These are phyloP conservation scores for Lagenidium giganteum DNA, from an alignment of 352 stramenopile genomes.

Conservation along the genomic window DNA sequence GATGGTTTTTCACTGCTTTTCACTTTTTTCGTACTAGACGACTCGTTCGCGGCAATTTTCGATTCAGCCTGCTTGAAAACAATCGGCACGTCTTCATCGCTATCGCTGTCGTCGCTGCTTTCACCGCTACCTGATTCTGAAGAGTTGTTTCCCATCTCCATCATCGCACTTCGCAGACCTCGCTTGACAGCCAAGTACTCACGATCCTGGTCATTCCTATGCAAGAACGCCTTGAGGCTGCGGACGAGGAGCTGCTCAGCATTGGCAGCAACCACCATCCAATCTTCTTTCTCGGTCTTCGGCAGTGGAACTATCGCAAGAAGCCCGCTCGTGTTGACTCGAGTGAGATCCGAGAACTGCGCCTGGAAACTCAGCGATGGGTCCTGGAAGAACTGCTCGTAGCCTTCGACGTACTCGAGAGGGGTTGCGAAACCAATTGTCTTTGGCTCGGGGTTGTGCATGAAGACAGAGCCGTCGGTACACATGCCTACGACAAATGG, in stretches of 20 bases:
- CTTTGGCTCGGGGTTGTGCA: constrained; percentile 45
- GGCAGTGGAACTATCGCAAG: constrained; percentile 58
- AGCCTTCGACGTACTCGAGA: constrained; percentile 71
- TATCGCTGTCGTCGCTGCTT: constrained; percentile 3
- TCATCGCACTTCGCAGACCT: constrained; percentile 19
- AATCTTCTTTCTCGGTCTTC: constrained; percentile 49
- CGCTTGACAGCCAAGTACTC: constrained; percentile 42
- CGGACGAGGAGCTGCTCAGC: constrained; percentile 65
- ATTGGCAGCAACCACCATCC: constrained; percentile 76
- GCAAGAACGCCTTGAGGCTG: constrained; percentile 58
- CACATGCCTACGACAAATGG: constrained; percentile 80
- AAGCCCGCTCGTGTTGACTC: constrained; percentile 64
- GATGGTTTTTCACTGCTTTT: too few species aligned
- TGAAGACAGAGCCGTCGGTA: constrained; percentile 79
- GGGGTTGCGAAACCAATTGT: constrained; percentile 56
- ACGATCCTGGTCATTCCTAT: constrained; percentile 44
- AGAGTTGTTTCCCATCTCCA: constrained; percentile 17
- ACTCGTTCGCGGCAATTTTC: constrained; percentile 2
- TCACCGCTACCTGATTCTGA: constrained; percentile 15
- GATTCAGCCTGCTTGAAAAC: constrained; percentile 6
- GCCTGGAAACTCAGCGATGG: constrained; percentile 63
- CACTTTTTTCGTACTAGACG: not conserved
- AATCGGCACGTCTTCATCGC: too few species aligned
- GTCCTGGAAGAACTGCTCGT: constrained; percentile 82
- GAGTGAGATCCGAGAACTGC: constrained; percentile 74